phyloP scores from a whole-genome alignment of 2,329 filamentous ascomycete genomes.

The Trichocomaceae sp. region DNA sequence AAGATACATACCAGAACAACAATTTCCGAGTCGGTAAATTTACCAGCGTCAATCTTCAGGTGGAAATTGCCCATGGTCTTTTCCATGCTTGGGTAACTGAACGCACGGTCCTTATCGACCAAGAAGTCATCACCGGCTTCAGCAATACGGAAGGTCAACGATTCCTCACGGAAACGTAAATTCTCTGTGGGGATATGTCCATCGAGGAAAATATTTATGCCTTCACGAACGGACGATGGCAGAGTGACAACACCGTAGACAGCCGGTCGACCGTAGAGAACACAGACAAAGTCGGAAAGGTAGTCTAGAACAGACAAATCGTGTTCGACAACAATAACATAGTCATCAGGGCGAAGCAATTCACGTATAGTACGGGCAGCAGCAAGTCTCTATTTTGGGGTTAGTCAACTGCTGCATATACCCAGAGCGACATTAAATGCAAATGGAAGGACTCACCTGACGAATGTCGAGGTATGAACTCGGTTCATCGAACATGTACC shows the following conservation, averaged over 20 bases:
- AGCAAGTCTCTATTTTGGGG: conserved; percentile 73
- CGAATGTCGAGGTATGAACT: conserved; percentile 94
- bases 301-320: conserved; percentile 98
- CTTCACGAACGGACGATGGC: conserved; percentile 91
- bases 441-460: conserved; percentile 7
- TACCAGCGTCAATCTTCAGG: conserved; percentile 70
- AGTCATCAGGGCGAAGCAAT: conserved; percentile 79
- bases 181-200: conserved; percentile 98
- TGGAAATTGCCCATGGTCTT: conserved; percentile 89
- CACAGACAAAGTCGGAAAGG: conserved; percentile 96
- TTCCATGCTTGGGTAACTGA: conserved; percentile 81
- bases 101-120: conserved; percentile 75
- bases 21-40: conserved; percentile 97
- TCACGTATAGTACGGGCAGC: conserved; percentile 90
- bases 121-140: conserved; percentile 86
- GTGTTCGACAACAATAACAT: conserved; percentile 98
- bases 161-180: conserved; percentile 95
- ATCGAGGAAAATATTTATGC: conserved; percentile 98
- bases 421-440: neutral
- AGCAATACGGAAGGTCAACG: conserved; percentile 86
- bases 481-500: conserved; percentile 99
- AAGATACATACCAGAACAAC: conserved; percentile 64
- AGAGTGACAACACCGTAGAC: conserved; percentile 97
- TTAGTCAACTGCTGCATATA: neutral
- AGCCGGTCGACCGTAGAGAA: conserved; percentile 90